phyloP scores from a whole-genome alignment of 2,329 filamentous ascomycete genomes.

The Fonsecaea multimorphosa region DNA sequence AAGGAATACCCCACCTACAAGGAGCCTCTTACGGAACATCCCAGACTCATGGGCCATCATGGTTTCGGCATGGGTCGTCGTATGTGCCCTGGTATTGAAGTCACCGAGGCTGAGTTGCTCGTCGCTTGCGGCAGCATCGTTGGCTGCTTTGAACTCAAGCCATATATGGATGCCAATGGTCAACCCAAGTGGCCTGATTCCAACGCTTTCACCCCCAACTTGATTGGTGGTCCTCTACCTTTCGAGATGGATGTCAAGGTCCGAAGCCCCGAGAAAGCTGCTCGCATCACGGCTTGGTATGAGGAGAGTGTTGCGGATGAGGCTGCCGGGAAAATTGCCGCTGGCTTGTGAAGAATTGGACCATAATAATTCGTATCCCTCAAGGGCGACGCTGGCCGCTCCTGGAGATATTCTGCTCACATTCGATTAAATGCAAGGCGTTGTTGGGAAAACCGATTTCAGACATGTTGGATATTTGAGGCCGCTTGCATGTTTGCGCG shows the following conservation, averaged over 20 bases:
- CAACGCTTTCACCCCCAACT: constrained; percentile 38
- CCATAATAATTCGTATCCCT: constrained; percentile 6
- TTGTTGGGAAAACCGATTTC: constrained; percentile 17
- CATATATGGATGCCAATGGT: constrained; percentile 38
- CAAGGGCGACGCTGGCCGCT: background rate
- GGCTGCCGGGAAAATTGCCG: constrained; percentile 36
- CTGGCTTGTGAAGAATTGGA: constrained; percentile 23
- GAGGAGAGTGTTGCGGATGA: constrained; percentile 39
- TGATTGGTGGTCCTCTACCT: constrained; percentile 40
- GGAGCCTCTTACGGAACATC: constrained; percentile 42
- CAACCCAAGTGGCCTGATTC: constrained; percentile 37
- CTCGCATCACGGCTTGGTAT: constrained; percentile 39
- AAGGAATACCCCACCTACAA: constrained; percentile 43
- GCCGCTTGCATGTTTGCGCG: constrained; percentile 3
- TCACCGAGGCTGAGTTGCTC: constrained; percentile 40
- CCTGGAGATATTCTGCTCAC: background rate
- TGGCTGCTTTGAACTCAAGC: constrained; percentile 39
- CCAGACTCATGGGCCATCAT: constrained; percentile 40
- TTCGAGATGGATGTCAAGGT: constrained; percentile 42
- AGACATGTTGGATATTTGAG: constrained; percentile 11
- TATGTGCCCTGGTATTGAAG: constrained; percentile 42
- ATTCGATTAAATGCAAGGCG: constrained; percentile 21
- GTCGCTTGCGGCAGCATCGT: constrained; percentile 40
- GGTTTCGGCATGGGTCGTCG: constrained; percentile 43
- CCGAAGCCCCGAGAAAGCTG: constrained; percentile 36